These are phyloP conservation scores for Trichosporon sp. DNA, from an alignment of 1,284 basidiomycete genomes.

Conservation along the genomic window DNA sequence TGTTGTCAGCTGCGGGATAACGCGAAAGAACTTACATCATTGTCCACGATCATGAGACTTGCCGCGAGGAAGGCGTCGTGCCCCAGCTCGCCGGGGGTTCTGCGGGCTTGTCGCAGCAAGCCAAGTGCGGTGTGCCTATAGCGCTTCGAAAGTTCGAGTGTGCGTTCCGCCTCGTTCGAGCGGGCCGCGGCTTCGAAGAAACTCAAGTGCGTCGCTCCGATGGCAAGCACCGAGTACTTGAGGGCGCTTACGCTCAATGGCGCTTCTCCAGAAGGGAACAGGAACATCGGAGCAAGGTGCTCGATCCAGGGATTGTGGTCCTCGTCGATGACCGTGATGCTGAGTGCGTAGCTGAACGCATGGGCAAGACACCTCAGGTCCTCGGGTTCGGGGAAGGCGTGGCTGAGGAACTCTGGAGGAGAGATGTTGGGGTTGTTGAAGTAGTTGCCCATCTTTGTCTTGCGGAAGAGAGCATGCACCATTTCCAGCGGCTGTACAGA, in stretches of 20 bases:
- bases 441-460: constrained; percentile 50
- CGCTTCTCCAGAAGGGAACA: constrained; percentile 40
- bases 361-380: constrained; percentile 42
- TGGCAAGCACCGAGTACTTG: constrained; percentile 42
- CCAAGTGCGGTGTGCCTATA: constrained; percentile 39
- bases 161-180: constrained; percentile 23
- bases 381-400: constrained; percentile 41
- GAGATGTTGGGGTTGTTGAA: constrained; percentile 43
- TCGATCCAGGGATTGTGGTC: constrained; percentile 50
- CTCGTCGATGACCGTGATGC: constrained; percentile 48
- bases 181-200: constrained; percentile 32
- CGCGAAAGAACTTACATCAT: constrained; percentile 36
- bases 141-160: constrained; percentile 32
- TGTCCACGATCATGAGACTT: constrained; percentile 36
- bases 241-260: constrained; percentile 41
- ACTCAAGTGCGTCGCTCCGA: constrained; percentile 43
- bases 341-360: constrained; percentile 46
- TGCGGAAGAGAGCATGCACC: constrained; percentile 45
- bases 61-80: constrained; percentile 45
- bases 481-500: constrained; percentile 40
- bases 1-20: constrained; percentile 21
- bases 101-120: constrained; percentile 38
- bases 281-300: constrained; percentile 45
- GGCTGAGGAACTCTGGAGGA: constrained; percentile 46
- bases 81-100: constrained; percentile 35